These are phyloP conservation scores for Bassia scoparia DNA, from an alignment of 148 eudicot species.

Conservation along the genomic window DNA sequence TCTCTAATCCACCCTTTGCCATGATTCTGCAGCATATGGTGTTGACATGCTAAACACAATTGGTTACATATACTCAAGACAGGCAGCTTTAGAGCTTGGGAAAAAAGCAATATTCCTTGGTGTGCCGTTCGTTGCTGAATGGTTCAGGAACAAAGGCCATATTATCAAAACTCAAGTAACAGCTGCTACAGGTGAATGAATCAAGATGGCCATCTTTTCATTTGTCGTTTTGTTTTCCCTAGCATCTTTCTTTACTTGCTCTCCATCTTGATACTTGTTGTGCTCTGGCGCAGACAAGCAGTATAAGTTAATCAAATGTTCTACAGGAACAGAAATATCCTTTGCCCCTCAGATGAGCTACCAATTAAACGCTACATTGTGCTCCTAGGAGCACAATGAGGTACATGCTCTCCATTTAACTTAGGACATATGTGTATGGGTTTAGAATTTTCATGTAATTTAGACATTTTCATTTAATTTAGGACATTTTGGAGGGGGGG, in stretches of 20 bases:
- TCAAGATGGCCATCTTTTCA: conserved; percentile 7
- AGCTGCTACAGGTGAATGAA: conserved; percentile 80
- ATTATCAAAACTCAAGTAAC: conserved; percentile 94
- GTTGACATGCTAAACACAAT: conserved; percentile 94
- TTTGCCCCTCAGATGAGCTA: background rate
- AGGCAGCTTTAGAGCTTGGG: conserved; percentile 96
- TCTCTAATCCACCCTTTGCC: conserved; percentile 25
- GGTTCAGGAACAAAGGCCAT: conserved; percentile 99
- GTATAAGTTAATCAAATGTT: background rate
- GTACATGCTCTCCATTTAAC: too few species aligned
- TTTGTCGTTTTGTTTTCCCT: conserved; percentile 14
- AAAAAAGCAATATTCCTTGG: conserved; percentile 83
- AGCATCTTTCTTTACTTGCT: background rate
- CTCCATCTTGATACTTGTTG: conserved; percentile 5
- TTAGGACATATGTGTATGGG: too few species aligned
- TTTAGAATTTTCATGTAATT: too few species aligned
- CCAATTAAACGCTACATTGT: too few species aligned
- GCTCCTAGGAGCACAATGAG: too few species aligned
- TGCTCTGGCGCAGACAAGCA: background rate
- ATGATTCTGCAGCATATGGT: conserved; percentile 77
- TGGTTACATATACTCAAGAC: conserved; percentile 92
- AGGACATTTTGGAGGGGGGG: too few species aligned
- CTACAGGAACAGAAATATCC: background rate
- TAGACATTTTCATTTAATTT: too few species aligned
- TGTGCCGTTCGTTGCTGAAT: conserved; percentile 95